Percentiles rank a stretch among this genome's conserved stretches.
Evolutionary conservation across 1,284 basidiomycete species (phyloP).

Genomic region (Apiotrichum laibachii): DNA sequence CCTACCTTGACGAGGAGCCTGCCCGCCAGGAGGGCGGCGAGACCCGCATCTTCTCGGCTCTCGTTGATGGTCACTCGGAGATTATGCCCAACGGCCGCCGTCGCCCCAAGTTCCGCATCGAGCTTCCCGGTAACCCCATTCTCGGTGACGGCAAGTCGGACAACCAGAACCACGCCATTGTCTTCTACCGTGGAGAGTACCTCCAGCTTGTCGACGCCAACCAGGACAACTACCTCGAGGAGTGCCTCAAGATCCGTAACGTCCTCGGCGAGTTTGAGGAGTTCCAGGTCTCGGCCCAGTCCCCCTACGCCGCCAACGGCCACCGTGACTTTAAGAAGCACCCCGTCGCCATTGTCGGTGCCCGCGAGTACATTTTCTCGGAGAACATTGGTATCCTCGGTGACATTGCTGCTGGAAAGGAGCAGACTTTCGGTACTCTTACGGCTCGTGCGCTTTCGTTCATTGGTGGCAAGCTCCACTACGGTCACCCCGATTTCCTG

Average conservation of each 20-base stretch:
- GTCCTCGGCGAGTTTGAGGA: slow-evolving; percentile 98
- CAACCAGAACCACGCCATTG: slow-evolving; percentile 99
- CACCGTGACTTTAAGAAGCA: slow-evolving; percentile 80
- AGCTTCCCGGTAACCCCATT: slow-evolving; percentile 97
- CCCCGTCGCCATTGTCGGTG: slow-evolving; percentile 96
- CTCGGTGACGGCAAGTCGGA: slow-evolving; percentile 98
- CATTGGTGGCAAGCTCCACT: slow-evolving; percentile 98
- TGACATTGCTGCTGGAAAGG: slow-evolving; percentile 97
- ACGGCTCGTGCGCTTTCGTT: slow-evolving; percentile 91
- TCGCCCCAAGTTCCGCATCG: slow-evolving; percentile 95
- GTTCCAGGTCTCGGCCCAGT: slow-evolving; percentile 73
- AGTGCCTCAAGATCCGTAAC: slow-evolving; percentile 98
- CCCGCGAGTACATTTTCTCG: slow-evolving; percentile 99
- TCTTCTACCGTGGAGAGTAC: slow-evolving; percentile 99
- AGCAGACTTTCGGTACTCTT: slow-evolving; percentile 98
- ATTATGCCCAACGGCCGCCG: slow-evolving; percentile 84
- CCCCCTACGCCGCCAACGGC: slow-evolving; percentile 86
- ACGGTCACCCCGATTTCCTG: slow-evolving; percentile 96
- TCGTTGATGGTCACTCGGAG: slow-evolving; percentile 98
- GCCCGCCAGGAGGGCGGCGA: slow-evolving; percentile 92
- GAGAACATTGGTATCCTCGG: slow-evolving; percentile 99
- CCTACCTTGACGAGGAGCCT: slow-evolving; percentile 95
- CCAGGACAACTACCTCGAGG: slow-evolving; percentile 99
- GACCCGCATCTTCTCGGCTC: slow-evolving; percentile 87
- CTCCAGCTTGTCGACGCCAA: slow-evolving; percentile 99